phyloP scores from a whole-genome alignment of 148 eudicot species.

The Selenicereus undatus region DNA sequence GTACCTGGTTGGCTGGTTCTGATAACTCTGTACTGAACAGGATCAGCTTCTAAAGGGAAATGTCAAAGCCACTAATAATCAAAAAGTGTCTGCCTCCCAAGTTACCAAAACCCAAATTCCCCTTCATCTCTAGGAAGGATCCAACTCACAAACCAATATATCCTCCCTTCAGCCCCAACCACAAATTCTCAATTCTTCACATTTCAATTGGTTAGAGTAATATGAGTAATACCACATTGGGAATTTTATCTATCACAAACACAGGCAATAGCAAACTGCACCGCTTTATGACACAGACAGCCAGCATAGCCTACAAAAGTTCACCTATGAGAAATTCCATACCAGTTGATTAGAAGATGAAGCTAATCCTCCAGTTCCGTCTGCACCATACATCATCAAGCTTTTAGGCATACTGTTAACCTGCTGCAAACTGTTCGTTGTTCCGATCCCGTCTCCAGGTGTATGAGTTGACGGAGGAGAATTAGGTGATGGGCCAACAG shows the following conservation, averaged over 20 bases:
- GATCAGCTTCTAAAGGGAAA: not conserved
- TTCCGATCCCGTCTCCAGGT: slow-evolving; percentile 84
- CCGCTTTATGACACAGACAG: not conserved
- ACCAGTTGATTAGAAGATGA: slow-evolving; percentile 98
- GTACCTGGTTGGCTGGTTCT: not conserved
- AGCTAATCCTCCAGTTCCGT: slow-evolving; percentile 77
- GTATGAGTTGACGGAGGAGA: slow-evolving; percentile 96
- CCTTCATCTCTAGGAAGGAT: not conserved
- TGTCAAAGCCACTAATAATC: not conserved
- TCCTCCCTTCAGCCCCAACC: not conserved
- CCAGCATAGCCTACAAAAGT: not conserved
- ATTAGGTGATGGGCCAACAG: slow-evolving; percentile 91
- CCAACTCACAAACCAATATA: not conserved
- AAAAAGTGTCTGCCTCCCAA: not conserved
- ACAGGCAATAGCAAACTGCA: not conserved
- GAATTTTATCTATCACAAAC: not conserved
- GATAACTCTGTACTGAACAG: not conserved
- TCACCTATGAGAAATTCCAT: slow-evolving; percentile 18
- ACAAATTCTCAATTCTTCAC: not conserved
- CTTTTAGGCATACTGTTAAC: slow-evolving; percentile 72
- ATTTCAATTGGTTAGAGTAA: not conserved
- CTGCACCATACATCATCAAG: slow-evolving; percentile 85
- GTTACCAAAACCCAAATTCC: not conserved
- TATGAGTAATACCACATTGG: not conserved
- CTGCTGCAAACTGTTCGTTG: slow-evolving; percentile 68